Conservation (phyloP, 2,329 filamentous ascomycete species). For the Aspergillus latus region DNA sequence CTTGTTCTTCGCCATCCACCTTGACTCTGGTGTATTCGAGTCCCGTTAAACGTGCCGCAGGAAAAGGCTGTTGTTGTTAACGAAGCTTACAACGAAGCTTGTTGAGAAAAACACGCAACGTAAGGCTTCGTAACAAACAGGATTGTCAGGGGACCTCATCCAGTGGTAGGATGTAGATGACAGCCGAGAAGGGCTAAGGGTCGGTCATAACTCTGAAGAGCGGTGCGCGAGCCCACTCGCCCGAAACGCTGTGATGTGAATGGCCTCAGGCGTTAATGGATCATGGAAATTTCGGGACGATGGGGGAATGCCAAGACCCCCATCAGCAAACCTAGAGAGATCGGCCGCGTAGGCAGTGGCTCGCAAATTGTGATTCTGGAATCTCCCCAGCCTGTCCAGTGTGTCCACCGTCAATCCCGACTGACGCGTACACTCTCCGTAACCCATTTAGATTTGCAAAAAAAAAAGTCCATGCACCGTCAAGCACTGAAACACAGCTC, state of each 20-base stretch:
- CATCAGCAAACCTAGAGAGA: slow-evolving; percentile 14
- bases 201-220: slow-evolving; percentile 1
- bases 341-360: slow-evolving; percentile 22
- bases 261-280: slow-evolving; percentile 8
- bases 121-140: background rate
- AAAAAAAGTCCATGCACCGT: background rate
- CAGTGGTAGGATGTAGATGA: slow-evolving; percentile 2
- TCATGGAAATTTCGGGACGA: slow-evolving; percentile 1
- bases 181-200: background rate
- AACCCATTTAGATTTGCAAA: background rate
- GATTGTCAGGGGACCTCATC: slow-evolving; percentile 5
- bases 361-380: slow-evolving; percentile 17
- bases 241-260: slow-evolving; percentile 1
- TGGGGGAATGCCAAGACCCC: slow-evolving; percentile 26
- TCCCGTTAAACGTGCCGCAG: background rate
- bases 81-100: background rate
- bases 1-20: background rate
- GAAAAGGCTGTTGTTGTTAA: background rate
- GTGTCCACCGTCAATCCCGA: slow-evolving; percentile 9
- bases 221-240: background rate
- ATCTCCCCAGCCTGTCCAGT: slow-evolving; percentile 2
- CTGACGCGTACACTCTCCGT: slow-evolving; percentile 9
- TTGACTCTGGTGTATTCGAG: background rate
- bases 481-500: slow-evolving; percentile 1
- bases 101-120: background rate